Evolutionary conservation across 352 stramenopile genomes (phyloP).

Genomic region (Globisporangium cystogenes): DNA sequence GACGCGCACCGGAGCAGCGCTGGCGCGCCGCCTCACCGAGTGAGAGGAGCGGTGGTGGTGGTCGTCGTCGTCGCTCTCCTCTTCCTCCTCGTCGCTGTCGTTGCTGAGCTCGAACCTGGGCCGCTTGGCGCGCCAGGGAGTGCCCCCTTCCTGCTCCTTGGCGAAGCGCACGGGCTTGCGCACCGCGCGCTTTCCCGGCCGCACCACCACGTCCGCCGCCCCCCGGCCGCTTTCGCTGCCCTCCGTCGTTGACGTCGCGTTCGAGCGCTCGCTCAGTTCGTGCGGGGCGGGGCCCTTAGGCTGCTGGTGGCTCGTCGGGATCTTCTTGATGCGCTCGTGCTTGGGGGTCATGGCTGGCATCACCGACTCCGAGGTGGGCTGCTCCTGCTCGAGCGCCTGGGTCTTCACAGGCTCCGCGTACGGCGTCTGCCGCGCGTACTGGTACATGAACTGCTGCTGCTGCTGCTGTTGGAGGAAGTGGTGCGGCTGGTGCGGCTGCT

Average conservation of each 20-base stretch:
- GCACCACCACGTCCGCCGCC: no score
- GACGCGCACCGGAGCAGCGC: no score
- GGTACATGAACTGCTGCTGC: not conserved
- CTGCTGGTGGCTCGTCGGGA: not conserved
- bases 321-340: constrained; percentile 5
- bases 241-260: no score
- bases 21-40: no score
- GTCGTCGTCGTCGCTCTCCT: not conserved
- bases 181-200: no score
- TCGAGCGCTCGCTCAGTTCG: not conserved
- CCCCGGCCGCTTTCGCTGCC: no score
- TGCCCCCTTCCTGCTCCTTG: not conserved
- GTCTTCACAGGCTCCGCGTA: no score
- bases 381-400: constrained; percentile 14
- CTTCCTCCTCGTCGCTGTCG: not conserved
- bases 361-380: not conserved
- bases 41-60: not conserved
- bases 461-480: no score
- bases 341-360: not conserved
- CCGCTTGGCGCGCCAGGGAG: not conserved
- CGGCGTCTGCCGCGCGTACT: not conserved
- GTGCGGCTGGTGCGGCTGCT: no score
- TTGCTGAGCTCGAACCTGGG: not conserved
- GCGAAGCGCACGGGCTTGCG: no score
- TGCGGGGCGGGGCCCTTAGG: not conserved